Conservation (phyloP, 495 filamentous ascomycete species). For the Lichina pygmaea region DNA sequence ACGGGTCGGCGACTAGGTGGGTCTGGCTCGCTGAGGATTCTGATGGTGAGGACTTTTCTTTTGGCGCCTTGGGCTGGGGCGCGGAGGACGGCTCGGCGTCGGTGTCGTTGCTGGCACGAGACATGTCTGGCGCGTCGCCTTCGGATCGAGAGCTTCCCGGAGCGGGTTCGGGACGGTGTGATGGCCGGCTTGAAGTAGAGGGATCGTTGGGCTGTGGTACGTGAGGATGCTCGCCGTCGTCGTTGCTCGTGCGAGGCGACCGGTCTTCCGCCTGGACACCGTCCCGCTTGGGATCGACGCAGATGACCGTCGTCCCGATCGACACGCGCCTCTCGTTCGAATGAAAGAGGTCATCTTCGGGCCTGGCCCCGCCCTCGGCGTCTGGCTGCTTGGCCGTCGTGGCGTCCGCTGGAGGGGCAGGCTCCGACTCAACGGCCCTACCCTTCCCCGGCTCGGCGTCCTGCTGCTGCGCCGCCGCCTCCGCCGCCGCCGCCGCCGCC, state of each 20-base stretch:
- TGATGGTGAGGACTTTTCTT: neutral
- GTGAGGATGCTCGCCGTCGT: neutral
- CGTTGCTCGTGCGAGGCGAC: neutral
- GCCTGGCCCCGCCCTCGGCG: neutral
- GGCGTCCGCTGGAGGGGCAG: too few relatives aligned
- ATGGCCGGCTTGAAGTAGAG: too few relatives aligned
- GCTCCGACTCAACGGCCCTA: conserved; percentile 4
- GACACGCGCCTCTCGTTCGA: conserved; percentile 1
- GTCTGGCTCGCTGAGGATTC: neutral
- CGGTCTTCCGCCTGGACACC: neutral
- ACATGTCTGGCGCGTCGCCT: neutral
- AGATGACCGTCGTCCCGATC: conserved; percentile 3
- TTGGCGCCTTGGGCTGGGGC: neutral
- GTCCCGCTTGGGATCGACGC: neutral
- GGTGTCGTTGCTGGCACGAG: neutral
- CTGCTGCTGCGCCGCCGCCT: neutral
- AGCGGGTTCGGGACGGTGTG: too few relatives aligned
- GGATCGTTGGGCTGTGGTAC: too few relatives aligned
- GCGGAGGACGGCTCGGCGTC: neutral
- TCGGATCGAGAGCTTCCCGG: neutral
- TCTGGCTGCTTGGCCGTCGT: neutral
- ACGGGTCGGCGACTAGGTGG: conserved; percentile 5
- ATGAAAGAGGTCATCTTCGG: neutral
- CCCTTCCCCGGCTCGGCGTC: neutral
- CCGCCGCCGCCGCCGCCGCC: conserved; percentile 1